These are phyloP conservation scores for Xerocomus brunneocitrinus DNA, from an alignment of 768 basidiomycete genomes.

Conservation along the genomic window DNA sequence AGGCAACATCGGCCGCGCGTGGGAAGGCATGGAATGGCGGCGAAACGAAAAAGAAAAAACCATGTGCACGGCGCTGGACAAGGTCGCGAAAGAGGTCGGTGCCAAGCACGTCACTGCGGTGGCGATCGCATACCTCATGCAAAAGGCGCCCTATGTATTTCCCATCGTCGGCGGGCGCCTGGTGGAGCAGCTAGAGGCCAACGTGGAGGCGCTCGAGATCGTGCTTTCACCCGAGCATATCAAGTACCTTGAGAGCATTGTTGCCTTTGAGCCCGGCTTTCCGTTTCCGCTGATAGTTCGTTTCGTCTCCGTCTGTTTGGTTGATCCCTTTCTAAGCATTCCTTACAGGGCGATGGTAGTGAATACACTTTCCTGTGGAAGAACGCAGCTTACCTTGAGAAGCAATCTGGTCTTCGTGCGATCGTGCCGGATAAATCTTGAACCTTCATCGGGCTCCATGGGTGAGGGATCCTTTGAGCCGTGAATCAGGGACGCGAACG, in stretches of 20 bases:
- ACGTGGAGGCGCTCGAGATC: slow-evolving; percentile 48
- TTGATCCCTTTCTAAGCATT: not conserved
- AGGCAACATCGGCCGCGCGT: slow-evolving; percentile 25
- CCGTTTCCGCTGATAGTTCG: slow-evolving; percentile 30
- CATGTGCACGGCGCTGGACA: slow-evolving; percentile 42
- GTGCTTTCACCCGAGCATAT: slow-evolving; percentile 43
- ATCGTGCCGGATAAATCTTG: slow-evolving; percentile 5
- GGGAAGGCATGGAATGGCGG: slow-evolving; percentile 36
- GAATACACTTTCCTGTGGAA: slow-evolving; percentile 11
- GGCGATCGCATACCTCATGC: slow-evolving; percentile 47
- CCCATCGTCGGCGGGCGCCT: slow-evolving; percentile 51
- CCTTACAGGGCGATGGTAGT: slow-evolving; percentile 26
- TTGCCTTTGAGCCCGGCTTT: slow-evolving; percentile 47
- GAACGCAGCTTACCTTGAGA: slow-evolving; percentile 18
- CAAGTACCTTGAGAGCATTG: slow-evolving; percentile 37
- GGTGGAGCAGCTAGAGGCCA: slow-evolving; percentile 46
- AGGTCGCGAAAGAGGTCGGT: slow-evolving; percentile 48
- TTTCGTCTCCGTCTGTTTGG: not conserved
- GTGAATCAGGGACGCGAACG: no score
- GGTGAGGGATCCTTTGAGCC: not conserved
- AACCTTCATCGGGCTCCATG: not conserved
- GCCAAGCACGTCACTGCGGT: slow-evolving; percentile 42
- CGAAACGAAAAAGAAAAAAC: slow-evolving; percentile 42
- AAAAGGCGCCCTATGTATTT: slow-evolving; percentile 51
- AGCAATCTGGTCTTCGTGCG: slow-evolving; percentile 9